Evolutionary conservation across 169 alveolate genomes (phyloP).

Genomic region (Plasmodium reichenowi): DNA sequence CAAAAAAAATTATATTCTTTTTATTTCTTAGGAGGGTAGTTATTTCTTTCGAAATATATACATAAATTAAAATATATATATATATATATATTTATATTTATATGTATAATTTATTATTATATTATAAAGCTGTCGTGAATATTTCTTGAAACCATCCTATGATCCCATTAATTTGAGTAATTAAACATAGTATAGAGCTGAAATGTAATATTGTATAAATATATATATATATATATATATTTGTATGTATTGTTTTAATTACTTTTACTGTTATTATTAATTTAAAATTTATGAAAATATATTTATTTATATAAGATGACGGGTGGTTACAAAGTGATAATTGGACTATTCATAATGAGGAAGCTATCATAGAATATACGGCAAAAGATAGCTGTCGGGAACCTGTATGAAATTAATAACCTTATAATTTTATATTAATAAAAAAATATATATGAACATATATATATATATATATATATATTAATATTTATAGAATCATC

Average conservation of each 20-base stretch:
- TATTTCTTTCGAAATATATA: neutral
- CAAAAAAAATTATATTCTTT: neutral
- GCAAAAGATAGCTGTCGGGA: constrained; percentile 70
- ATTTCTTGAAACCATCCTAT: constrained; percentile 60
- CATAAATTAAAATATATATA: neutral
- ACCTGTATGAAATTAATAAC: constrained; percentile 31
- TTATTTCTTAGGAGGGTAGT: constrained; percentile 18
- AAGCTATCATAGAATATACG: constrained; percentile 59
- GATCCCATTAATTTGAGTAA: constrained; percentile 59
- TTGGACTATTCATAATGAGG: constrained; percentile 48
- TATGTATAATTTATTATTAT: neutral
- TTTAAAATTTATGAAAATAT: neutral
- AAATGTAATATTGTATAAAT: neutral
- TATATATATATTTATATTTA: neutral
- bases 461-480: neutral
- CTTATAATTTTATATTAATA: neutral
- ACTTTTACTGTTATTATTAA: neutral
- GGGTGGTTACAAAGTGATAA: constrained; percentile 68
- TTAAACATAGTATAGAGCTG: neutral
- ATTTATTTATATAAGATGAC: constrained; percentile 2
- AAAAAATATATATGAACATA: neutral
- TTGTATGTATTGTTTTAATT: neutral
- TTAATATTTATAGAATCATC: constrained; percentile 52
- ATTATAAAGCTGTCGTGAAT: constrained; percentile 64
- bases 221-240: too few relatives aligned